Conservation (phyloP, 202 grass and related monocot genomes). For the Setaria italica region DNA sequence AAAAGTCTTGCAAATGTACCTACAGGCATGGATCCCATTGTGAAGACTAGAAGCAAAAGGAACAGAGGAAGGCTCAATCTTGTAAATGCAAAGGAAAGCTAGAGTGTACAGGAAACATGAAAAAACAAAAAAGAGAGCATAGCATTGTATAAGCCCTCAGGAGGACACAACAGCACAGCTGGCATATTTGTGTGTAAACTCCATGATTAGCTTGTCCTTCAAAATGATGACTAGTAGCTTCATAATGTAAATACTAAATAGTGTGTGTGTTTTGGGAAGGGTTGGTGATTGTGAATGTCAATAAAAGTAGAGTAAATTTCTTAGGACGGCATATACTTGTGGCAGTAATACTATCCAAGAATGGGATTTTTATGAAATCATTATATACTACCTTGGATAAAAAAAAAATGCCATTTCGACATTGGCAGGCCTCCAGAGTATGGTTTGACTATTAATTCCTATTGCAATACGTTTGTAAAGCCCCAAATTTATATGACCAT, state of each 20-base stretch:
- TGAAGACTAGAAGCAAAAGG: conserved; percentile 42
- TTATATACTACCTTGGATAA: neutral
- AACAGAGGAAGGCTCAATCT: conserved; percentile 36
- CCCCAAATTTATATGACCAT: neutral
- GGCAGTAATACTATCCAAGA: no score
- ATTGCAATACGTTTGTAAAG: neutral
- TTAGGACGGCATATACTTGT: neutral
- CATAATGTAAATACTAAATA: conserved; percentile 51
- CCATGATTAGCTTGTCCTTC: neutral
- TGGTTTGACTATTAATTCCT: neutral
- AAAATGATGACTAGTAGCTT: conserved; percentile 26
- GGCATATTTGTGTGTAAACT: conserved; percentile 19
- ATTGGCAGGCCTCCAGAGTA: neutral
- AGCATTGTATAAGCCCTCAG: conserved; percentile 28
- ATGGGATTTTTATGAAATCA: neutral
- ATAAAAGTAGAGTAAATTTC: conserved; percentile 18
- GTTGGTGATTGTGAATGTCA: conserved; percentile 11
- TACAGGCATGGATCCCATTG: conserved; percentile 83
- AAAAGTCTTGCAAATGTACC: conserved; percentile 14
- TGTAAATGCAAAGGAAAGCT: conserved; percentile 64
- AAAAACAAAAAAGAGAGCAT: conserved; percentile 3
- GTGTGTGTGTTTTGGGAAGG: neutral
- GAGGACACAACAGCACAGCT: neutral
- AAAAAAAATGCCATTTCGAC: neutral
- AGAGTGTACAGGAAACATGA: conserved; percentile 44